Percentiles rank a stretch among this genome's conserved stretches.
Evolutionary conservation across 805 yeast genomes (phyloP).

Genomic region (Debaryomyces maramus): DNA sequence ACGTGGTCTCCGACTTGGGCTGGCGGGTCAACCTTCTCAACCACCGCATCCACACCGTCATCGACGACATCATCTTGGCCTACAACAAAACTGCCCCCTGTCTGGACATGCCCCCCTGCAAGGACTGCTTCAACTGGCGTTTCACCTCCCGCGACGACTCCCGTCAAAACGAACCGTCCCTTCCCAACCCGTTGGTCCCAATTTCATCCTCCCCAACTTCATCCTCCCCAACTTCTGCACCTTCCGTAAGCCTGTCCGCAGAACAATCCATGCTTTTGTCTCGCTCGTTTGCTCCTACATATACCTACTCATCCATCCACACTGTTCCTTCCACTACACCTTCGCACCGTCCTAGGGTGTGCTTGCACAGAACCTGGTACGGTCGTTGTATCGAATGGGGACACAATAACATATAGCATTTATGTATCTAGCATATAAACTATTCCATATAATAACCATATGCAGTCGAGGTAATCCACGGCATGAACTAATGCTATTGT

Average conservation of each 20-base stretch:
- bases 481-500: neutral
- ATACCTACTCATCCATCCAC: no score
- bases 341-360: constrained; percentile 36
- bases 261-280: no score
- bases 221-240: no score
- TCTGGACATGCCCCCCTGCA: constrained; percentile 73
- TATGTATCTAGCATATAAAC: constrained; percentile 3
- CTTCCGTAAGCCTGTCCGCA: no score
- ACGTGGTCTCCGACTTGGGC: constrained; percentile 83
- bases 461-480: neutral
- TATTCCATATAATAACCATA: neutral
- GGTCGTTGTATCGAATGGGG: constrained; percentile 60
- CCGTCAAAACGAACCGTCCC: constrained; percentile 36
- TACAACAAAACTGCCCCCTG: constrained; percentile 82
- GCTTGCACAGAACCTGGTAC: constrained; percentile 63
- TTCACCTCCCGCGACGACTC: constrained; percentile 54
- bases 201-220: constrained; percentile 7
- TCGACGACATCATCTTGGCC: constrained; percentile 69
- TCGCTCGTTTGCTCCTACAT: no score
- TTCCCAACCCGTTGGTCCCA: constrained; percentile 41
- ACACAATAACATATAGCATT: constrained; percentile 22
- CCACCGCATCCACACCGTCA: constrained; percentile 88
- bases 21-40: constrained; percentile 88
- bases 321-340: neutral
- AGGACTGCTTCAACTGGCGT: constrained; percentile 89